Base-by-base conservation (phyloP, 2,329 filamentous ascomycete genomes). In the Aspergillus amoenus region DNA sequence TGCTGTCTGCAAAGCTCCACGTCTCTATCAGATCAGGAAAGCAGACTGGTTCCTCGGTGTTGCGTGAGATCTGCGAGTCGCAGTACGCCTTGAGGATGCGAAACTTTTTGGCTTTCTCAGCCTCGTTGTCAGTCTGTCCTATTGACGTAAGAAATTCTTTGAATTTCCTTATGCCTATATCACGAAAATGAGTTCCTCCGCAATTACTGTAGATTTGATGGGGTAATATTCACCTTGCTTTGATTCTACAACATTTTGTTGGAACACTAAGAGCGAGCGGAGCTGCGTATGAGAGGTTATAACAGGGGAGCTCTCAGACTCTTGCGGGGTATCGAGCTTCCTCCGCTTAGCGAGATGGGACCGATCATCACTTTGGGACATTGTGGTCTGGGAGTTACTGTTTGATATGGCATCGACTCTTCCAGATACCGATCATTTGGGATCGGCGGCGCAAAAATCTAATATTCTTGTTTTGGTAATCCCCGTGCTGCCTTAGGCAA, bases 11-110 rank as follows among this genome's bases (percentile, higher is more conserved):
- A 76, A 90, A 92, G 47, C 86, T 87, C 93, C 93, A 97, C 58
- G 87, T 91, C 66, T 95, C 89, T 76, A 95, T 89, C 40, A 97
- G 78, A 66, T 96, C 91, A 2, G 83, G 78, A 30, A 97, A 83
- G 64, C 88, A 91, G 22, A 87, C 79, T 6, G 83, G 80, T 52
- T 84, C 82, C 39, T 86, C 84, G 50, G 66, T 70, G 15, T 73
- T 75, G 59, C 73, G 73, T 17, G 79, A 77, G 58, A 79, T 81
- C 68, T 86, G 82, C 44, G 79, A 77, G 44, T 86, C 82, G 59
- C 78, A 77, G 62, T 79, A 81, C 41, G 72, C 69, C 61, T 79
- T 77, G 45, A 81, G 69, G 40, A 79, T 68, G 53, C 70, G 71
- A 50, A 78, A 68, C 55, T 76, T 78, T 57, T 73, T 69, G 4